phyloP scores from a whole-genome alignment of 2,329 filamentous ascomycete genomes.

The Sordariomycetes sp. region DNA sequence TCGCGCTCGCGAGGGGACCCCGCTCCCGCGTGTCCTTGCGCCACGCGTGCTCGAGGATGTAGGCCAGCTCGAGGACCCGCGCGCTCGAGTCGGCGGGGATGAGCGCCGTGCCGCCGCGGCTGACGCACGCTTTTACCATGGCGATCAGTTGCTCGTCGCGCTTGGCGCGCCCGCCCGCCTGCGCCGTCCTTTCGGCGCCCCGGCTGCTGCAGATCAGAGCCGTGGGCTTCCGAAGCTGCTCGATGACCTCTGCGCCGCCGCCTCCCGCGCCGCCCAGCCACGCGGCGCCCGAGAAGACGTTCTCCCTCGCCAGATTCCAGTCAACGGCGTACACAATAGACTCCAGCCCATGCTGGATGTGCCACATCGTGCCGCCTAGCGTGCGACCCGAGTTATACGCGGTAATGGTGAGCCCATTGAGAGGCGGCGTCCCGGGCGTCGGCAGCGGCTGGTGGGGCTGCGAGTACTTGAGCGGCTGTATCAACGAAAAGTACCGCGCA shows the following conservation, averaged over 20 bases:
- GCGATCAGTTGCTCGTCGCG: constrained; percentile 77
- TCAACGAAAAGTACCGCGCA: constrained; percentile 76
- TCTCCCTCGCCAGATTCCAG: constrained; percentile 96
- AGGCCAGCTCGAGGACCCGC: constrained; percentile 83
- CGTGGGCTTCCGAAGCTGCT: constrained; percentile 84
- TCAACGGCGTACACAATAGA: constrained; percentile 96
- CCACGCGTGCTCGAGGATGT: constrained; percentile 88
- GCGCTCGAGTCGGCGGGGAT: constrained; percentile 93
- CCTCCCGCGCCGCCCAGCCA: constrained; percentile 77
- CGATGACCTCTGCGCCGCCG: constrained; percentile 80
- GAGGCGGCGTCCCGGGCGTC: constrained; percentile 75
- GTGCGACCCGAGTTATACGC: constrained; percentile 96
- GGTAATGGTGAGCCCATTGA: constrained; percentile 86
- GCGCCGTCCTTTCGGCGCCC: constrained; percentile 58
- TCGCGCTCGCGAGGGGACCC: constrained; percentile 36
- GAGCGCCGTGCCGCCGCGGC: constrained; percentile 76
- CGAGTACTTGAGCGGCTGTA: constrained; percentile 90
- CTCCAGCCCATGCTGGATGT: constrained; percentile 91
- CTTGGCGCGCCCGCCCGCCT: constrained; percentile 61
- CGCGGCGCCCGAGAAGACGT: constrained; percentile 83
- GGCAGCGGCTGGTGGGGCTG: constrained; percentile 85
- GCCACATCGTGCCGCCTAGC: constrained; percentile 95
- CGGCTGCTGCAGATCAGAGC: constrained; percentile 86
- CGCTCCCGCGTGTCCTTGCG: constrained; percentile 45
- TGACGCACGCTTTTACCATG: constrained; percentile 66